Conservation (phyloP, 495 filamentous ascomycete genomes). For the Cercophora sp. region DNA sequence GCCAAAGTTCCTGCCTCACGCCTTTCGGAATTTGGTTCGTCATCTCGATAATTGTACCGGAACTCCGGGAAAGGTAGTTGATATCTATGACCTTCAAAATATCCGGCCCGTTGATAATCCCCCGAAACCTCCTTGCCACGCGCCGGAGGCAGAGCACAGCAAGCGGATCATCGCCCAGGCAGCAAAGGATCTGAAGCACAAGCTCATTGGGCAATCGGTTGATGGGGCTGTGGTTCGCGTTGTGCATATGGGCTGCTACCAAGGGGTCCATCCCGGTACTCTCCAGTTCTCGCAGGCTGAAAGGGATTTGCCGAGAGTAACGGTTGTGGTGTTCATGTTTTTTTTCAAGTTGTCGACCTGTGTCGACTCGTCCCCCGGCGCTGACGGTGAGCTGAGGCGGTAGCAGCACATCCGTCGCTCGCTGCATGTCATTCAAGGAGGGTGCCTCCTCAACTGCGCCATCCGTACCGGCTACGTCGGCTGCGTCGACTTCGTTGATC, state of each 20-base stretch:
- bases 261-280: constrained; percentile 9
- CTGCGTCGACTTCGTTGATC: constrained; percentile 1
- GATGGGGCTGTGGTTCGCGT: constrained; percentile 9
- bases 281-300: constrained; percentile 5
- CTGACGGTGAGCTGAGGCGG: background rate
- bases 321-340: constrained; percentile 4
- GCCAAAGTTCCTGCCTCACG: constrained; percentile 9
- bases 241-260: constrained; percentile 12
- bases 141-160: constrained; percentile 8
- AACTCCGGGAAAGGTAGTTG: background rate
- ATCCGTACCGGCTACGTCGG: background rate
- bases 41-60: background rate
- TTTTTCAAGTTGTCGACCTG: constrained; percentile 3
- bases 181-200: constrained; percentile 4
- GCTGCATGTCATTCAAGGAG: background rate
- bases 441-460: background rate
- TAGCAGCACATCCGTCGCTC: background rate
- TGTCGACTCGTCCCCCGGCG: constrained; percentile 2
- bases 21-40: background rate
- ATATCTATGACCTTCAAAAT: constrained; percentile 7
- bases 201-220: constrained; percentile 14
- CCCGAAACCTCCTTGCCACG: constrained; percentile 11
- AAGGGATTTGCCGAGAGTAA: constrained; percentile 2
- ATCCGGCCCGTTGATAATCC: constrained; percentile 5
- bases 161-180: constrained; percentile 4